A percentile compares a stretch with the other conserved stretches of the same genome.
Evolutionary conservation across 106 monocot genomes (phyloP).

Genomic region (Dioscorea zingiberensis): DNA sequence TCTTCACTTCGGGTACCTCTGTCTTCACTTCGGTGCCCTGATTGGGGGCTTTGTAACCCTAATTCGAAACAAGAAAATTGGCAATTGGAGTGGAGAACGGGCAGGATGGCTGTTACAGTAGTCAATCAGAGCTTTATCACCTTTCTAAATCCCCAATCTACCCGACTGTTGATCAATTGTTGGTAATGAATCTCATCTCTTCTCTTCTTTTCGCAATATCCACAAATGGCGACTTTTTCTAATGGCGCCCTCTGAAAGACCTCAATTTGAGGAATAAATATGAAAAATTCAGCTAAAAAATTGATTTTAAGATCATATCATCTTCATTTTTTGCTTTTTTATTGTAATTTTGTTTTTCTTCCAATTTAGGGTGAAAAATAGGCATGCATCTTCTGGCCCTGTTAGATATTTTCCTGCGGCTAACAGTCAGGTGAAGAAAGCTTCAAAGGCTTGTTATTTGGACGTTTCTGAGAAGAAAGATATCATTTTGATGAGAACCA

Average conservation of each 20-base stretch:
- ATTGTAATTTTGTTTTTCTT: conserved; percentile 1
- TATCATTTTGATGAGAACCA: not conserved
- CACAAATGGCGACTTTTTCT: not conserved
- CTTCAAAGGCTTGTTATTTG: not conserved
- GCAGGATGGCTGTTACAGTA: conserved; percentile 1
- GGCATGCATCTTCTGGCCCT: conserved; percentile 7
- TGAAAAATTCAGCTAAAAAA: too few relatives aligned
- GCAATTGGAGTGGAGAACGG: not conserved
- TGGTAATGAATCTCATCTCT: conserved; percentile 8
- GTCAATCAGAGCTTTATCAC: not conserved
- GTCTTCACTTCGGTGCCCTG: too few relatives aligned
- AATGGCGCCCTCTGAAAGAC: too few relatives aligned
- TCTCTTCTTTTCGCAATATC: not conserved
- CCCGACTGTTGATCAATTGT: not conserved
- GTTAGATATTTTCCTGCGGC: conserved; percentile 15
- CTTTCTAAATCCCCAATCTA: not conserved
- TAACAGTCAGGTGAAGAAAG: not conserved
- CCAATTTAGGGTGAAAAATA: conserved; percentile 9
- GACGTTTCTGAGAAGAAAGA: conserved; percentile 5
- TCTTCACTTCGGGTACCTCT: too few relatives aligned
- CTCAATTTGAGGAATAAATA: too few relatives aligned
- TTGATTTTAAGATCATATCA: too few relatives aligned
- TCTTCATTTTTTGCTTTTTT: not conserved
- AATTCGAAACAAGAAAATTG: too few relatives aligned
- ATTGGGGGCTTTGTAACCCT: too few relatives aligned